Conservation (phyloP, 176 grass and related monocot species). For the Aechmea fasciata region DNA sequence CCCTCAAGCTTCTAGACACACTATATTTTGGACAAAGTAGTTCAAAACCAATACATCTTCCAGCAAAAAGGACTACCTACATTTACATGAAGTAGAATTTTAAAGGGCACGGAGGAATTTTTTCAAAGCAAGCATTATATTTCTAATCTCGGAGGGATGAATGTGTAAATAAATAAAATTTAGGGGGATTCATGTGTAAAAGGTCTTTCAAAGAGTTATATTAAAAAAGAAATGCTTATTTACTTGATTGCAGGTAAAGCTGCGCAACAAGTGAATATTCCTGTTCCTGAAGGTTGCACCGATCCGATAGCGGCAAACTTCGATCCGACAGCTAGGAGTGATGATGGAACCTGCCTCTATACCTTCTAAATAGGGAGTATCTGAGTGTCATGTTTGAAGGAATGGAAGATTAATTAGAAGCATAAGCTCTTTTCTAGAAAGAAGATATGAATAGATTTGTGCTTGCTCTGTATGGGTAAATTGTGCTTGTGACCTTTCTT, state of each 20-base stretch:
- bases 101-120: too few relatives aligned
- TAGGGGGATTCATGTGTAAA: not conserved
- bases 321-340: constrained; percentile 70
- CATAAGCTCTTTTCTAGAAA: not conserved
- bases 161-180: not conserved
- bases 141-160: not conserved
- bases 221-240: not conserved
- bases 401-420: not conserved
- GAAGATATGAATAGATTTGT: not conserved
- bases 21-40: constrained; percentile 1
- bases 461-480: not conserved
- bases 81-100: not conserved
- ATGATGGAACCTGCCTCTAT: constrained; percentile 78
- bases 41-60: not conserved
- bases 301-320: constrained; percentile 52
- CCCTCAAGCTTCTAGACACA: constrained; percentile 9
- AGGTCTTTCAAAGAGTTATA: not conserved
- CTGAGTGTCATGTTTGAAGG: not conserved
- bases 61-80: not conserved
- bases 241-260: constrained; percentile 43
- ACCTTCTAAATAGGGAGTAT: constrained; percentile 18
- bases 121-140: not conserved
- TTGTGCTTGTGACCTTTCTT: not conserved
- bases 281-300: constrained; percentile 73
- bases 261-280: constrained; percentile 52